Conservation (phyloP, 768 basidiomycete species). For the Coprinopsis cinerea region DNA sequence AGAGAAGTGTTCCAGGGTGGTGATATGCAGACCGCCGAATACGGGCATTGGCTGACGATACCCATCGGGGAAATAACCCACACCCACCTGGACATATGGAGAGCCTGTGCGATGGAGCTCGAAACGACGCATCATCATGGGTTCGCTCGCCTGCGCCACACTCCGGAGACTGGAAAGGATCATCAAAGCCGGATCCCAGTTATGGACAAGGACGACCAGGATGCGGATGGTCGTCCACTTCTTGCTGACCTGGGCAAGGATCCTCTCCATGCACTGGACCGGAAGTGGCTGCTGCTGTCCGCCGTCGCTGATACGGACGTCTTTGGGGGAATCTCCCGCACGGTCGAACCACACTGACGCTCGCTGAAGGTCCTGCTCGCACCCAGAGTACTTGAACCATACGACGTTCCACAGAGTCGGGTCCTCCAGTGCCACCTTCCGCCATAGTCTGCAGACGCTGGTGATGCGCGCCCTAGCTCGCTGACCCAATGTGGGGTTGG, state of each 20-base stretch:
- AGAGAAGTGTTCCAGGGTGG: slow-evolving; percentile 43
- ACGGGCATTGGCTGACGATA: slow-evolving; percentile 31
- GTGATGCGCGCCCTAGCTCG: slow-evolving; percentile 43
- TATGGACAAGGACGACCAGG: slow-evolving; percentile 50
- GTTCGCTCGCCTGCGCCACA: slow-evolving; percentile 25
- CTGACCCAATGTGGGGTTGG: slow-evolving; percentile 28
- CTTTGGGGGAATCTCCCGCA: slow-evolving; percentile 47
- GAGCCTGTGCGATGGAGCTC: slow-evolving; percentile 57
- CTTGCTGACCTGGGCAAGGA: slow-evolving; percentile 46
- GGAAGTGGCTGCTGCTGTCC: slow-evolving; percentile 28
- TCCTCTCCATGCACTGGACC: slow-evolving; percentile 33
- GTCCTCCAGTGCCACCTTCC: slow-evolving; percentile 41
- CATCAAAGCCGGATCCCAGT: slow-evolving; percentile 47
- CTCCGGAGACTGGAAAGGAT: slow-evolving; percentile 44
- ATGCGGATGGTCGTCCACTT: slow-evolving; percentile 55
- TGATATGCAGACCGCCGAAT: slow-evolving; percentile 45
- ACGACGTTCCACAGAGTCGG: slow-evolving; percentile 58
- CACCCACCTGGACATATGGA: slow-evolving; percentile 40
- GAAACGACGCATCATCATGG: slow-evolving; percentile 50
- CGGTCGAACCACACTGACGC: slow-evolving; percentile 54
- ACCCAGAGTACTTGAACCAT: slow-evolving; percentile 49
- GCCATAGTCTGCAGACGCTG: slow-evolving; percentile 55
- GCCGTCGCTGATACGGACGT: slow-evolving; percentile 53
- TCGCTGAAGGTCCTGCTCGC: slow-evolving; percentile 33
- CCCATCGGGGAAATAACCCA: slow-evolving; percentile 30